Evolutionary conservation across 208 protist species (phyloP).

Genomic region (Porcisia hertigi): DNA sequence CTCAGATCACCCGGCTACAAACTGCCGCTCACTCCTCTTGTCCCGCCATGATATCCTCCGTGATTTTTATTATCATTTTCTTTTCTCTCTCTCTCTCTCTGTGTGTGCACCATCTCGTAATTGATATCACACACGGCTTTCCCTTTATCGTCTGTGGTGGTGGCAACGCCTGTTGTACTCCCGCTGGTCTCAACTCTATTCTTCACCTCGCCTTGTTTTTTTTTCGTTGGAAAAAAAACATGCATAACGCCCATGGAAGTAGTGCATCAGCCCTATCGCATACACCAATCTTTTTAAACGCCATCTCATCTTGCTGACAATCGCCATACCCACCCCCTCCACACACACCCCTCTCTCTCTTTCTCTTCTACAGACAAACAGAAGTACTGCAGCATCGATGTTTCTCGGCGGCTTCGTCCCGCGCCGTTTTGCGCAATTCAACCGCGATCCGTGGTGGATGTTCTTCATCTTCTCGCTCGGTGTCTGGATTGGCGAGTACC

Average conservation of each 20-base stretch:
- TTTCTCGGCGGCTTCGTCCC: slow-evolving; percentile 89
- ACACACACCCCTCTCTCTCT: not conserved
- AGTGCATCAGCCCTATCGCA: not conserved
- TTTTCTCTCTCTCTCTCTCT: no score
- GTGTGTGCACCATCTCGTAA: not conserved
- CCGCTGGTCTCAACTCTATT: not conserved
- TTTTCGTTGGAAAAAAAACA: not conserved
- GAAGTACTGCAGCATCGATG: slow-evolving; percentile 32
- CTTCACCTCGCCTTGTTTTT: not conserved
- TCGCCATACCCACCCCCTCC: not conserved
- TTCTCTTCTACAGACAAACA: not conserved
- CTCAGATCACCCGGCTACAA: not conserved
- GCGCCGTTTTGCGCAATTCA: slow-evolving; percentile 81
- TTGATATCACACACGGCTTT: not conserved
- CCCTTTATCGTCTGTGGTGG: not conserved
- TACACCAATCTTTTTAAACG: not conserved
- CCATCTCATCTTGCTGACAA: not conserved
- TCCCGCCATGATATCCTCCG: not conserved
- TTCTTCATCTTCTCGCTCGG: slow-evolving; percentile 84
- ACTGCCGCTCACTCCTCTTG: not conserved
- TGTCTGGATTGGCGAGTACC: slow-evolving; percentile 82
- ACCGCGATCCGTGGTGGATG: slow-evolving; percentile 83
- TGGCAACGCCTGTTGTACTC: not conserved
- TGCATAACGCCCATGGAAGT: not conserved
- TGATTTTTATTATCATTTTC: not conserved